Base-by-base conservation (phyloP, 805 yeast species). In the Clavispora fructus region DNA sequence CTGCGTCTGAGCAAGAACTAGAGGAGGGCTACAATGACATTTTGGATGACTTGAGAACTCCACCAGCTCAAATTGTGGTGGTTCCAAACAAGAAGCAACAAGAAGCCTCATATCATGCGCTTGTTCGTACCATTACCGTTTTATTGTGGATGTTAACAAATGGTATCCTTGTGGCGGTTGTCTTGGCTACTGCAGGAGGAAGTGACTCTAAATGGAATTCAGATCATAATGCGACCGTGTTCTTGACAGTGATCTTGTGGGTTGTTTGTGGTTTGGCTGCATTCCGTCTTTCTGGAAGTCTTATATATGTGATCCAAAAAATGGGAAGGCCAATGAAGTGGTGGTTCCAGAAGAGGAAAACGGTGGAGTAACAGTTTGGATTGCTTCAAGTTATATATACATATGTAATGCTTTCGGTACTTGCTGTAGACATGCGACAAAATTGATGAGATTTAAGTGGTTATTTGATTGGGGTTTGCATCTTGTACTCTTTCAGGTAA, bases 221-320 rank as follows among this genome's bases (percentile, higher is more conserved):
- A 35, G 55, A 61, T 38, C 59, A 67, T 9, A 75, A 84, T 63
- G 74, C 88, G 1, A 75, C 80, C 35, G 68, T 82, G 7, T 92
- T 89, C 62, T 76, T 92, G 63, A 79, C 94, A 6, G 88, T 92
- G 28, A 84, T 92, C 40, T 71, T 92, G 54, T 92, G 98, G 97
- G 69, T 91, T 32, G 98, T 92, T 38, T 97, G 97, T 4, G 87
- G 83, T 26, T 78, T 89, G 74, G 97, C 98, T 0, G 75, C 83
- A 7, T 83, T 88, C 63, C 73, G 97, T 51, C 85, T 92, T 54
- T 42, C 84, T 26, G 97, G 97, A 1, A 80, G 95, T 54, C 62
- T 77, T 1, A 59, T 77, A 35, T 92, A 82, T 60, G 66, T 88
- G 47, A 38, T 67, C 4, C 58, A 64, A 54, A 69, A 67, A 52